Evolutionary conservation across 305 asterid species (phyloP), one percentile per base, ranked within the genome.

Genomic region (Fraxinus floribunda): DNA sequence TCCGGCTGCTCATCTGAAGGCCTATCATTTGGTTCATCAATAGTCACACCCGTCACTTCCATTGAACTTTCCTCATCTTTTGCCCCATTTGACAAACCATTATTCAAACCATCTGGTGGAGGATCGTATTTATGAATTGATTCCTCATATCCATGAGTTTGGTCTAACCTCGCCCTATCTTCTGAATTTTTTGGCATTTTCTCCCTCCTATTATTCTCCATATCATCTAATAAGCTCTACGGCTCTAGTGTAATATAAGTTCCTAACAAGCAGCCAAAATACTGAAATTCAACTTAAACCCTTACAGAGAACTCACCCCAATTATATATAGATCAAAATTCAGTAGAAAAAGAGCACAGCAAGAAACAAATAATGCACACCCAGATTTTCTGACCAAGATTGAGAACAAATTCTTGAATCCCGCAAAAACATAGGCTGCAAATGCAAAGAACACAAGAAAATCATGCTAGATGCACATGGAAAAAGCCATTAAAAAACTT

Each of bases 181-280:
- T 86, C 90, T 75, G 82, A 16, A 55, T 77, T 64, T 49, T 68
- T 16, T 1, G 79, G 85, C 62, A 83, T 35, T 75, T 83, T 82
- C 52, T 79, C 88, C 85, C 36, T 82, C 82, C 87, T 90, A 76
- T 84, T 83, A 79, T 89, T 84, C 80, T 85, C 92, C 99, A 93
- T 95, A 76, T 83, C 88, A 84, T 85, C 88, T 71, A 73, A 62
- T 80, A 84, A 80, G 26, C 78, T 77, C 74, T 85, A 85, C n/a
- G 57, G 57, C 57, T 46, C 20, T 49, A 49, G 82, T 83, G 78
- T 76, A 85, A 44, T 79, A 57, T 32, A 36, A 86, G 78, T 16
- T 75, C 77, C 88, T 81, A 66, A 9, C 75, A 78, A n/a, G 22
- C 26, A n/a, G 52, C 29, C 18, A 57, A 13, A 32, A 4, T 55